Conservation (phyloP, 2,329 filamentous ascomycete species). For the Nemania abortiva region DNA sequence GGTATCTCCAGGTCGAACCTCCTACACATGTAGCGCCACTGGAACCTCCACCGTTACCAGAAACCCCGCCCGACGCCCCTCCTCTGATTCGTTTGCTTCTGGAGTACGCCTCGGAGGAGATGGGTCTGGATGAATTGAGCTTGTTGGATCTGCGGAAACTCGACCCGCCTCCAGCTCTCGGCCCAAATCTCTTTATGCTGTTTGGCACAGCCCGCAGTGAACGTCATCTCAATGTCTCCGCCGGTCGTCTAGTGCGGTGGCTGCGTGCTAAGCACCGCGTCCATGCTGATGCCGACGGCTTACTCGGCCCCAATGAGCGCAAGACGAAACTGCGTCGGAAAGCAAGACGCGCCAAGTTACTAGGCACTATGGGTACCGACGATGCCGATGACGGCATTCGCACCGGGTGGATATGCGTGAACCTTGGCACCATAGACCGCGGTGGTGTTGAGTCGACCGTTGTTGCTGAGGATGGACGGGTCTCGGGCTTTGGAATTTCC, state of each 20-base stretch:
- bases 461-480: conserved; percentile 64
- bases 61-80: conserved; percentile 76
- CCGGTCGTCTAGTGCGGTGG: conserved; percentile 90
- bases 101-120: conserved; percentile 82
- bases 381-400: conserved; percentile 85
- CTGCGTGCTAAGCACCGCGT: conserved; percentile 79
- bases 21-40: conserved; percentile 64
- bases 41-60: conserved; percentile 61
- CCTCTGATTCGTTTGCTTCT: conserved; percentile 78
- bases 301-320: conserved; percentile 90
- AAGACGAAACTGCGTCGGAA: conserved; percentile 87
- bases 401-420: conserved; percentile 97
- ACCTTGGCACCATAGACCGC: conserved; percentile 78
- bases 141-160: conserved; percentile 86
- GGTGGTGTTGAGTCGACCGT: conserved; percentile 60
- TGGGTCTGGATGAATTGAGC: conserved; percentile 85
- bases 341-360: conserved; percentile 82
- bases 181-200: conserved; percentile 90
- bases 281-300: conserved; percentile 82
- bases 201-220: conserved; percentile 92
- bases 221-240: conserved; percentile 91
- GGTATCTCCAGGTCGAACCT: conserved; percentile 86
- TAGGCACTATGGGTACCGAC: conserved; percentile 75
- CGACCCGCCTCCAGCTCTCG: conserved; percentile 88
- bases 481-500: conserved; percentile 80